Evolutionary conservation across 169 alveolate species (phyloP).

Genomic region (Cryptosporidium meleagridis): DNA sequence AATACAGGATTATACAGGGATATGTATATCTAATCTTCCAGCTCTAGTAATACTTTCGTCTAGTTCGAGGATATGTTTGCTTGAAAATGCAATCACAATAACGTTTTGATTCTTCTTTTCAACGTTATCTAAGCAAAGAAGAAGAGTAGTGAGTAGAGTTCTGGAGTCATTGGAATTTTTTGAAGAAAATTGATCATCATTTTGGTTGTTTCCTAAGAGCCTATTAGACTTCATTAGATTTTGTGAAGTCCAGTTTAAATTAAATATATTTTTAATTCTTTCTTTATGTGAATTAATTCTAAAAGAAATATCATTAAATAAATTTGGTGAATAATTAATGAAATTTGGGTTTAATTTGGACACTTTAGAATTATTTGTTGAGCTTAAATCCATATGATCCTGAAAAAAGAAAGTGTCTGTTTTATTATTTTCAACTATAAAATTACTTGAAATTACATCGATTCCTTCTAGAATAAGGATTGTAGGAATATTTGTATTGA

Average conservation of each 20-base stretch:
- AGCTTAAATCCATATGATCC: background rate
- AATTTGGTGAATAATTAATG: background rate
- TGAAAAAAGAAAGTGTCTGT: no score
- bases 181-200: background rate
- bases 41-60: constrained; percentile 69
- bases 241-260: background rate
- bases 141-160: constrained; percentile 49
- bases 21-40: constrained; percentile 62
- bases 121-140: constrained; percentile 57
- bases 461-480: constrained; percentile 56
- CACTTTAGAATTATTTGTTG: background rate
- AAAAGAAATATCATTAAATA: constrained; percentile 1
- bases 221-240: background rate
- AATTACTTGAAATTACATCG: constrained; percentile 14
- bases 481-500: constrained; percentile 4
- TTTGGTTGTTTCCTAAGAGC: background rate
- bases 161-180: constrained; percentile 14
- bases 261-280: constrained; percentile 3
- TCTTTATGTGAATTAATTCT: background rate
- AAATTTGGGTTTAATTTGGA: background rate
- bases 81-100: constrained; percentile 52
- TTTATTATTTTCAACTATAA: background rate
- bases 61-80: background rate
- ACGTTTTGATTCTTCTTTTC: constrained; percentile 42
- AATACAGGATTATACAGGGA: background rate